Evolutionary conservation across 352 stramenopile species (phyloP).

Genomic region (Hyaloperonospora arabidopsidis): DNA sequence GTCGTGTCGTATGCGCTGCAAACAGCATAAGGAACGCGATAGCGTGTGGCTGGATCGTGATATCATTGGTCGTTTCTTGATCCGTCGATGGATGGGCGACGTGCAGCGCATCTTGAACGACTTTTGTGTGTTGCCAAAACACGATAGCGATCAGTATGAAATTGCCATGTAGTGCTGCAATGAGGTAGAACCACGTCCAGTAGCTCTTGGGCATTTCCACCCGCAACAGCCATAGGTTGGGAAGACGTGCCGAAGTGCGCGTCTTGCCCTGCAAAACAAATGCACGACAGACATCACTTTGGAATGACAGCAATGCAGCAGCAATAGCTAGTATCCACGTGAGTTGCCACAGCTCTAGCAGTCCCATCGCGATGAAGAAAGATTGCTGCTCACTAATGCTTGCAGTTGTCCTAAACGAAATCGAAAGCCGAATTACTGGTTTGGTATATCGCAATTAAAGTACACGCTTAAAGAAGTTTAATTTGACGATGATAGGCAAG

Average conservation of each 20-base stretch:
- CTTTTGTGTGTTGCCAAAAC: slow-evolving; percentile 23
- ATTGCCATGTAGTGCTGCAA: slow-evolving; percentile 43
- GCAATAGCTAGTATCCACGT: slow-evolving; percentile 25
- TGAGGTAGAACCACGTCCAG: slow-evolving; percentile 73
- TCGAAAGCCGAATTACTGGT: too few relatives aligned
- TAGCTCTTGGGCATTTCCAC: slow-evolving; percentile 47
- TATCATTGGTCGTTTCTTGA: not conserved
- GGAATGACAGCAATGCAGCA: slow-evolving; percentile 30
- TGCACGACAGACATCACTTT: slow-evolving; percentile 29
- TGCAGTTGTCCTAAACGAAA: too few relatives aligned
- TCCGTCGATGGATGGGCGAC: slow-evolving; percentile 19
- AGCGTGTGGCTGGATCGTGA: slow-evolving; percentile 34
- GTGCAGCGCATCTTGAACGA: slow-evolving; percentile 32
- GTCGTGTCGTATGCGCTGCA: slow-evolving; percentile 39
- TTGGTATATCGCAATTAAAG: too few relatives aligned
- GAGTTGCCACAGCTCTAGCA: slow-evolving; percentile 31
- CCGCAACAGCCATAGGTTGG: slow-evolving; percentile 22
- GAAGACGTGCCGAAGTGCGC: slow-evolving; percentile 24
- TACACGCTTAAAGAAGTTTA: too few relatives aligned
- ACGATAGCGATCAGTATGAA: slow-evolving; percentile 24
- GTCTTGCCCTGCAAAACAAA: slow-evolving; percentile 41
- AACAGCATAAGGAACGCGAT: slow-evolving; percentile 47
- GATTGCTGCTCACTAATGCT: too few relatives aligned
- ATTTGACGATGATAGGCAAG: too few relatives aligned
- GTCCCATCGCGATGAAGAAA: too few relatives aligned